Evolutionary conservation across 2,329 filamentous ascomycete genomes (phyloP).

Genomic region (Trichocomaceae sp.): DNA sequence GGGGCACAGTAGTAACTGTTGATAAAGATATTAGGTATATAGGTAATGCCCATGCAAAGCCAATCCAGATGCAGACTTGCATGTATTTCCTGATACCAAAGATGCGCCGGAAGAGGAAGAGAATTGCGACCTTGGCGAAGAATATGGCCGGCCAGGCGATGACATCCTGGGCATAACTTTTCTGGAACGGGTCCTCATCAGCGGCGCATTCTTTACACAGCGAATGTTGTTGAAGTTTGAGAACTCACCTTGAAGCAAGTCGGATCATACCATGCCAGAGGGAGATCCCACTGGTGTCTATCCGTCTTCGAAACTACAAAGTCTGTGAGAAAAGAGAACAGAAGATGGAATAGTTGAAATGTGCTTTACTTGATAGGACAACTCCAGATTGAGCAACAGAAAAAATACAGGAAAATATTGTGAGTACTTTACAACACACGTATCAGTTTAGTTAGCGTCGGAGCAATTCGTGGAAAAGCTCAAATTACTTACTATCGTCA

Average conservation of each 20-base stretch:
- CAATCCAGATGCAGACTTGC: not conserved
- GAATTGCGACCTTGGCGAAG: conserved; percentile 1
- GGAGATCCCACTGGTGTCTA: not conserved
- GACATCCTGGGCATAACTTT: not conserved
- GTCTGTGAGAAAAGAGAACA: no score
- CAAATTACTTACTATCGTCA: not conserved
- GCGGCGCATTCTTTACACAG: no score
- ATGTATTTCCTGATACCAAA: not conserved
- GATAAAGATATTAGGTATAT: not conserved
- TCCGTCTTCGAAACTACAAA: not conserved
- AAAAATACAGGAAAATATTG: not conserved
- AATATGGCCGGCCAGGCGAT: not conserved
- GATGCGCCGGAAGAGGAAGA: conserved; percentile 2
- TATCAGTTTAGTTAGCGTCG: no score
- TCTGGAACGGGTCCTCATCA: no score
- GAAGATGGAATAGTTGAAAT: no score
- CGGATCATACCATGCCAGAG: not conserved
- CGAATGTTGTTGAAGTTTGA: no score
- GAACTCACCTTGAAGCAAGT: not conserved
- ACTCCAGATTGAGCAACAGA: not conserved
- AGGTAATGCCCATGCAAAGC: not conserved
- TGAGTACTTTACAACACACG: not conserved
- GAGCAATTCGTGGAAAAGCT: not conserved
- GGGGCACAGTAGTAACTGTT: not conserved
- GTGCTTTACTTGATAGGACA: not conserved